Conservation (phyloP, 306 rosid species). For the Cajanus cajan region DNA sequence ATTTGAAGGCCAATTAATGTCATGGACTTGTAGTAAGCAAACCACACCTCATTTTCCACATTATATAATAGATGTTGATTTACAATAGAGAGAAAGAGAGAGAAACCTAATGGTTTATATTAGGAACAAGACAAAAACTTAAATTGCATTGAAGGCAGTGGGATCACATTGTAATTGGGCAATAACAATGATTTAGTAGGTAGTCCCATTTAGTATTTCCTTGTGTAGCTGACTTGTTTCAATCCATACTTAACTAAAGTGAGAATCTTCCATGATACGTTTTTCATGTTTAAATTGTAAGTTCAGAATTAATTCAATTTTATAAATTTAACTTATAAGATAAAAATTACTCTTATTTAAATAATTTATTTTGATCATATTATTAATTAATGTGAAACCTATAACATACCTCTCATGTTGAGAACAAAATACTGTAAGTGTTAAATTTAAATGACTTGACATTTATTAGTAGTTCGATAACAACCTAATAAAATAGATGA, state of each 20-base stretch:
- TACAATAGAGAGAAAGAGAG: constrained; percentile 6
- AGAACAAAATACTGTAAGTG: too few relatives aligned
- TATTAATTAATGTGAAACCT: too few relatives aligned
- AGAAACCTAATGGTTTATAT: constrained; percentile 22
- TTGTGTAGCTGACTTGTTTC: constrained; percentile 15
- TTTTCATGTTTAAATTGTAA: background rate
- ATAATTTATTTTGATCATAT: too few relatives aligned
- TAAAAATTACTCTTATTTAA: too few relatives aligned
- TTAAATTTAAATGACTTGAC: too few relatives aligned
- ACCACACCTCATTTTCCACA: constrained; percentile 43
- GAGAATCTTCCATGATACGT: background rate
- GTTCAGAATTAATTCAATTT: too few relatives aligned
- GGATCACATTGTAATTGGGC: constrained; percentile 50
- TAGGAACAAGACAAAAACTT: constrained; percentile 43
- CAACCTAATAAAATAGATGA: too few relatives aligned
- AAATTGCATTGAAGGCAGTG: constrained; percentile 54
- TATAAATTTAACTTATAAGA: too few relatives aligned
- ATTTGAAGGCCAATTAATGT: constrained; percentile 63
- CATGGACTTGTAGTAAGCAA: constrained; percentile 42
- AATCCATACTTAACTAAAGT: background rate
- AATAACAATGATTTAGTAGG: constrained; percentile 33
- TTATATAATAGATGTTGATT: constrained; percentile 51
- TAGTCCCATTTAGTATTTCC: constrained; percentile 3
- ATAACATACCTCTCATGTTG: too few relatives aligned
- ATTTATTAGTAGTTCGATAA: too few relatives aligned